phyloP scores from a whole-genome alignment of 2,329 filamentous ascomycete species.

The Remersonia thermophila region DNA sequence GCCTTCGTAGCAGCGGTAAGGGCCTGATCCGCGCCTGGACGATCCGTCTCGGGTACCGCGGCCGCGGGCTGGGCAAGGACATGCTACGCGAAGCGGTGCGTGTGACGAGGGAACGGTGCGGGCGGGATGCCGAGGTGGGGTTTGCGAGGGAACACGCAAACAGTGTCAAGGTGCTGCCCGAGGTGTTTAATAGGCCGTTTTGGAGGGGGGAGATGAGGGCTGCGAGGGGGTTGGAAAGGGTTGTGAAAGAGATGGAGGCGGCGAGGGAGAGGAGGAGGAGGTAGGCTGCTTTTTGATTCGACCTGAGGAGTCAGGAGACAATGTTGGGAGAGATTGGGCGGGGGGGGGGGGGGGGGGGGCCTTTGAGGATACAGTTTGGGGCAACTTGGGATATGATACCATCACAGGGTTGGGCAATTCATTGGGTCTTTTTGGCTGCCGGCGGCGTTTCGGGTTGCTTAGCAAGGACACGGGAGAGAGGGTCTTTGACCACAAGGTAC shows the following conservation, averaged over 20 bases:
- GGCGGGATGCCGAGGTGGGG: conserved; percentile 52
- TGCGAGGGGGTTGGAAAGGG: conserved; percentile 37
- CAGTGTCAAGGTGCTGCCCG: conserved; percentile 49
- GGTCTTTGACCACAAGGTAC: too few relatives aligned
- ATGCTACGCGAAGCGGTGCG: conserved; percentile 62
- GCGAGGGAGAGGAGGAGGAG: conserved; percentile 38
- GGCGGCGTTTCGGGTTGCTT: too few relatives aligned
- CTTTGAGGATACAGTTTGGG: too few relatives aligned
- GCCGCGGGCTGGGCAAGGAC: conserved; percentile 58
- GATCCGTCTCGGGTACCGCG: conserved; percentile 54
- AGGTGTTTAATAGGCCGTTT: conserved; percentile 50
- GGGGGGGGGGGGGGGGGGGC: too few relatives aligned
- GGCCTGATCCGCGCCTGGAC: conserved; percentile 77
- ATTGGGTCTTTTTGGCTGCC: too few relatives aligned
- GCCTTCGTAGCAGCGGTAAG: conserved; percentile 33
- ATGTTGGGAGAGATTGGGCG: neutral
- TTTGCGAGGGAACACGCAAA: conserved; percentile 74
- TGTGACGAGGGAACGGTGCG: conserved; percentile 54
- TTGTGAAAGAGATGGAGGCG: conserved; percentile 35
- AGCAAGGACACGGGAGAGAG: too few relatives aligned
- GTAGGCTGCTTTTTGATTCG: neutral
- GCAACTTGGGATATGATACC: too few relatives aligned
- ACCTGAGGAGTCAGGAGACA: neutral
- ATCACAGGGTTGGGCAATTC: too few relatives aligned
- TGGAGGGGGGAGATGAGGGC: conserved; percentile 47